Base-by-base conservation (phyloP, 331 rosid species). In the Cucumis variabilis region DNA sequence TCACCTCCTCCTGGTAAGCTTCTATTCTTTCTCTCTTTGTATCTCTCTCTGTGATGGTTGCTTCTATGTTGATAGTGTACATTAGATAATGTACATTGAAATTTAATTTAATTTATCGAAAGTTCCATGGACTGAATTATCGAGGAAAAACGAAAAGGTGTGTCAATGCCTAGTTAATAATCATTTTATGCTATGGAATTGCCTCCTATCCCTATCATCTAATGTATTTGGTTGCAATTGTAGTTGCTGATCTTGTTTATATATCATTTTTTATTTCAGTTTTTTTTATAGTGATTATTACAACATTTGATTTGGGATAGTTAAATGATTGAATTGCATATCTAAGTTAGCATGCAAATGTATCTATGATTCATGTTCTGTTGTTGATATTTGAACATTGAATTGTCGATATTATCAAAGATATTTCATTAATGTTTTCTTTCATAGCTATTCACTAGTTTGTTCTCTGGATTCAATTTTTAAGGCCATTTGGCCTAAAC, bases 121-220 rank as follows among this genome's bases (percentile, higher is more conserved):
- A n/a, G n/a, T n/a, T n/a, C n/a, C n/a, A n/a, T n/a, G n/a, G n/a
- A n/a, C n/a, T n/a, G n/a, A n/a, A n/a, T n/a, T 25, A 63, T 62
- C 2, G 33, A 62, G 86, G 37, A 12, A 63, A 60, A 28, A 60
- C 55, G 23, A 63, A 62, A 33, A 82, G 86, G 86, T 63, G 21
- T 63, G 13, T 82, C 73, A 63, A 14, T 60, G 74, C 62, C 86
- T 41, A 15, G 74, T 53, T 53, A 63, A 83, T 83, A 83, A 83
- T 63, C 74, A 83, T 63, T 62, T 83, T 83, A 62, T 63, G 58
- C 30, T 58, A 33, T 82, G 74, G 48, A 37, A 41, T 37, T 63
- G 30, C 33, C 73, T 63, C 37, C 48, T 7, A 44, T 44, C 48
- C 48, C 48, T 44, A 44, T 44, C 48, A 58, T 60, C 68, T 58